phyloP scores from a whole-genome alignment of 768 basidiomycete species.

The Coprinellus aureogranulatus region DNA sequence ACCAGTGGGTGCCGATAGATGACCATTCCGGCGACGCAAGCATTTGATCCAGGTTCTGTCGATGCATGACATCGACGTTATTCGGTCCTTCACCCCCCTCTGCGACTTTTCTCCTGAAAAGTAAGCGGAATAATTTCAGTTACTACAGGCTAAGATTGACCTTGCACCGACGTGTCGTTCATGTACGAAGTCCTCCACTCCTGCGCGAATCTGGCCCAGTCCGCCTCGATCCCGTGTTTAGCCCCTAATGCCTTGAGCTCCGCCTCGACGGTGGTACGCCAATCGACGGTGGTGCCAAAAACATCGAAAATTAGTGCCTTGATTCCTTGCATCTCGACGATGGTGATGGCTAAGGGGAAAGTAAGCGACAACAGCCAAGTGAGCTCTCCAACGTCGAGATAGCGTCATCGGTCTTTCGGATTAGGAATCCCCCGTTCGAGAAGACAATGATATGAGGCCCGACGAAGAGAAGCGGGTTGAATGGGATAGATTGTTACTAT shows the following conservation, averaged over 20 bases:
- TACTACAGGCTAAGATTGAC: not conserved
- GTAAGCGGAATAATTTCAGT: not conserved
- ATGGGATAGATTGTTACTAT: too few species aligned
- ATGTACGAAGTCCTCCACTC: constrained; percentile 59
- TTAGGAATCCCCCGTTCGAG: too few species aligned
- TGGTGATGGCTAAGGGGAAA: too few species aligned
- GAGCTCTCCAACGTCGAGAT: too few species aligned
- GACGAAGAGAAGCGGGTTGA: not conserved
- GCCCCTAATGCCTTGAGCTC: constrained; percentile 30
- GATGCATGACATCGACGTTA: constrained; percentile 56
- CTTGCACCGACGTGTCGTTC: constrained; percentile 38
- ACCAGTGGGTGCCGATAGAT: constrained; percentile 44
- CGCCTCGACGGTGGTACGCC: constrained; percentile 31
- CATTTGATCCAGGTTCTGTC: constrained; percentile 59
- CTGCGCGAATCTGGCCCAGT: constrained; percentile 50
- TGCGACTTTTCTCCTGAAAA: constrained; percentile 45
- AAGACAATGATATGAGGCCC: too few species aligned
- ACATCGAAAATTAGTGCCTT: constrained; percentile 49
- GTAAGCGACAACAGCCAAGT: not conserved
- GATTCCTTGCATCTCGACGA: constrained; percentile 31
- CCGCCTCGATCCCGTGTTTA: constrained; percentile 28
- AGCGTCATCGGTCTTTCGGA: too few species aligned
- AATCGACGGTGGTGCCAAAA: constrained; percentile 53
- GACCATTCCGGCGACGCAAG: constrained; percentile 50
- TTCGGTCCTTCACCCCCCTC: constrained; percentile 43